Evolutionary conservation across 1,284 basidiomycete genomes (phyloP), one percentile per base, ranked within the genome.

Genomic region (Stereum hirsutum): DNA sequence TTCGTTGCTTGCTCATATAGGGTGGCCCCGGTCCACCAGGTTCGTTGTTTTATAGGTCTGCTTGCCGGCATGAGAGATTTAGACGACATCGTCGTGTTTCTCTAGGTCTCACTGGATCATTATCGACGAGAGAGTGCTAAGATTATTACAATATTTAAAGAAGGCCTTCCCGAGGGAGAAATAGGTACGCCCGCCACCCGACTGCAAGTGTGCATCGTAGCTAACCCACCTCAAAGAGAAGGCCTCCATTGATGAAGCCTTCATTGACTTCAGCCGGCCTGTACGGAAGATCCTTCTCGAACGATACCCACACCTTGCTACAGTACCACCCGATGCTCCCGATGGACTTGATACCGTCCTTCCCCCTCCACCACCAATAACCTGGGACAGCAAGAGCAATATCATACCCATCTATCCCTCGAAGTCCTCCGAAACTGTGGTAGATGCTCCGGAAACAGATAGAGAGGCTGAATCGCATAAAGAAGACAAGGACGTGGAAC

Each of bases 71-170:
- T 5, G 30, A 12, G 26, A 38, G 34, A 14, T 28, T 31, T 24
- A 20, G 19, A 30, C 24, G 11, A 15, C 6, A n/a, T 31, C 7
- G 30, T 20, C 19, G 10, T 19, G 27, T 2, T 33, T 30, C 5
- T 39, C 45, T 52, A 91, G 89, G 89, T 98, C 33, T 96, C 92
- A 15, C 72, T 99, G 38, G 96, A 99, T 60, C 81, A 89, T 46
- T 99, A 99, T 61, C 72, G 95, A 14, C 74, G 88, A 42, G 95
- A 99, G 64, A 91, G 87, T 53, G 69, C 77, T 49, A 97, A 94
- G 64, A 88, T 98, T 49, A 74, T 94, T n/a, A 74, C 74, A 7
- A 69, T 90, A 52, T 94, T 97, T 60, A 86, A 86, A 54, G 82
- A 89, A 46, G 72, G 75, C 43, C 69, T 92, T 26, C 83, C 88